A percentile compares a stretch with the other conserved stretches of the same genome.
These are phyloP conservation scores for Metarhizium guizhouense DNA, from an alignment of 2,329 filamentous ascomycete genomes.

Conservation along the genomic window DNA sequence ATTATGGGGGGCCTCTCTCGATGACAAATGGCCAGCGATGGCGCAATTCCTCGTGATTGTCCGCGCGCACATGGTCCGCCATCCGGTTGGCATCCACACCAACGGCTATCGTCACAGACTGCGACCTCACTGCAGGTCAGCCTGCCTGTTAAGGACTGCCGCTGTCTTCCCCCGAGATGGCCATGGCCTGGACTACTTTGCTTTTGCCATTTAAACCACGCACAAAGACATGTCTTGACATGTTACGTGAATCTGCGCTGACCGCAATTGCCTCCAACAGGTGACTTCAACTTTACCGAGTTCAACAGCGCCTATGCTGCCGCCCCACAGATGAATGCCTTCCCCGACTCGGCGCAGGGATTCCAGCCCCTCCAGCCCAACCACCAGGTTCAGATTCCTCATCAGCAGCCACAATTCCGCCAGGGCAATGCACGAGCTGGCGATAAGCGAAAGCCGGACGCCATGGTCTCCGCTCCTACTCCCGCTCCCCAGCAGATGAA, in stretches of 20 bases:
- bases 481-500: slow-evolving; percentile 33
- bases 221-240: background rate
- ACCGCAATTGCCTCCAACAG: slow-evolving; percentile 34
- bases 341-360: slow-evolving; percentile 24
- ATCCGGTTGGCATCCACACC: background rate
- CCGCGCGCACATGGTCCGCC: slow-evolving; percentile 5
- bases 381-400: slow-evolving; percentile 28
- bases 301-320: slow-evolving; percentile 43
- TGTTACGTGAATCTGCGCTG: slow-evolving; percentile 2
- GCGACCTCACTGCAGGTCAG: background rate
- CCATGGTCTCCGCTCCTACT: slow-evolving; percentile 15
- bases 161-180: background rate
- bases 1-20: slow-evolving; percentile 13
- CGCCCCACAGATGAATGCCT: slow-evolving; percentile 36
- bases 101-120: background rate
- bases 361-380: slow-evolving; percentile 46
- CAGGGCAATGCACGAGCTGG: slow-evolving; percentile 21
- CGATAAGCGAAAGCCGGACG: slow-evolving; percentile 39
- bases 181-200: background rate
- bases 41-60: slow-evolving; percentile 54
- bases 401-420: slow-evolving; percentile 27
- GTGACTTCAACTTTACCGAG: slow-evolving; percentile 49
- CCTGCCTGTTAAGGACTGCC: background rate
- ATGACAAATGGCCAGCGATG: slow-evolving; percentile 42
- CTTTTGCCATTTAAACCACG: background rate